Evolutionary conservation across 2,329 filamentous ascomycete species (phyloP), one percentile per base, ranked within the genome.

Genomic region (Capronia coronata): DNA sequence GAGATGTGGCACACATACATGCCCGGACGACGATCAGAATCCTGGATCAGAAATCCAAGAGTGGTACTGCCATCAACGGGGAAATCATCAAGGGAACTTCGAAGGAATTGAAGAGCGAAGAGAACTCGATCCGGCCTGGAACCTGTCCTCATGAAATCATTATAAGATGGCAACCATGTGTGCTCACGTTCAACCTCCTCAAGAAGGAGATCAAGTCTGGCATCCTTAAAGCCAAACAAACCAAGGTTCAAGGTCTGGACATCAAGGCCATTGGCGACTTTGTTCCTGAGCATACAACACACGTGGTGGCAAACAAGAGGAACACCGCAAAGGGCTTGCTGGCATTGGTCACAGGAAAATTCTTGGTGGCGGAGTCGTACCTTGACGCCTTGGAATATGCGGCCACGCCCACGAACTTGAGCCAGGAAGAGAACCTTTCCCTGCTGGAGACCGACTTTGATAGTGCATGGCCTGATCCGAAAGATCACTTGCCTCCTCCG

Each of bases 291-390:
- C 71, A 77, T 22, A 96, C 91, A 0, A 95, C 91, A 0, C 90
- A 97, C 66, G 85, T 94, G 9, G 82, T 97, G 27, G 83, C 87
- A 6, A 86, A 82, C 65, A 96, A 94, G 68, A 79, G 93, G 41
- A 98, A 97, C 65, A 91, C 88, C 0, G 79, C 90, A 0, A 89
- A 88, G 58, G 87, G 87, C 0, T 74, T 98, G 2, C 88, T 94
- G 63, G 91, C 87, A 1, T 73, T 98, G 8, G 83, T 96, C 30
- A 86, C 89, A 61, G 88, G 80, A 11, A 84, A 78, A 65, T 80
- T 82, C 59, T 83, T 97, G 35, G 88, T 97, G 9, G 80, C 80
- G 2, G 75, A 78, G 29, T 72, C 77, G 0, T 97, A 86, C 59
- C 73, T 95, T 11, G 80, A 89, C 55, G 84, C 84, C 0, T 69